Base-by-base conservation (phyloP, 148 eudicot genomes). In the Hydrangea macrophylla region DNA sequence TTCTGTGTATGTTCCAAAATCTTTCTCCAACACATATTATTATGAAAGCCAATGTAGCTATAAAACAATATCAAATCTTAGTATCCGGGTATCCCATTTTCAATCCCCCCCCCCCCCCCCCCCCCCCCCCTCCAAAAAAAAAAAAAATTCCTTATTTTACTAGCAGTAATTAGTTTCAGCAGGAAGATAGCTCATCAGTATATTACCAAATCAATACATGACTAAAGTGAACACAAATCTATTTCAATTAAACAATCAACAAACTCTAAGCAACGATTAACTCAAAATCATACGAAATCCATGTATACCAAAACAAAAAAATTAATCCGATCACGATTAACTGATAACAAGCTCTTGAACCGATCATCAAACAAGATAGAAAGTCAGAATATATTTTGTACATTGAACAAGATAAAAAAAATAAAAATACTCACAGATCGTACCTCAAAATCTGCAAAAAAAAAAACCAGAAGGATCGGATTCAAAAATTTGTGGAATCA, bases 381-480 rank as follows among this genome's bases (percentile, higher is more conserved):
- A 7, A 42, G 6, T n/a, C 13, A 17, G n/a, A 40, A 64, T 7
- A n/a, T 35, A n/a, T 1, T 23, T 1, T 7, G 23, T 15, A 68
- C 24, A 26, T 39, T 50, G 31, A 55, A 68, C 2, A 68, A 62
- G 27, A 27, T 30, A 39, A 5, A 44, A 24, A 56, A 42, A 15
- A 22, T 0, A 8, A 59, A 6, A 39, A 24, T 23, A 25, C 68
- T 66, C 33, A 76, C 77, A 58, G 77, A 78, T 45, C 86, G 68
- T 24, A 81, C 84, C 79, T 73, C 76, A 20, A 64, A 67, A 51
- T 76, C 73, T 56, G 81, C 74, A 18, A 77, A n/a, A n/a, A n/a
- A n/a, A n/a, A n/a, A n/a, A 85, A 69, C 60, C 77, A 33, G 76
- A 79, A 76, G 64, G 92, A 78, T 85, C 84, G 73, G 85, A 67